A percentile compares a stretch with the other conserved stretches of the same genome.
Conservation (phyloP, 78 protist genomes). For the Pelomyxa schiedti region DNA sequence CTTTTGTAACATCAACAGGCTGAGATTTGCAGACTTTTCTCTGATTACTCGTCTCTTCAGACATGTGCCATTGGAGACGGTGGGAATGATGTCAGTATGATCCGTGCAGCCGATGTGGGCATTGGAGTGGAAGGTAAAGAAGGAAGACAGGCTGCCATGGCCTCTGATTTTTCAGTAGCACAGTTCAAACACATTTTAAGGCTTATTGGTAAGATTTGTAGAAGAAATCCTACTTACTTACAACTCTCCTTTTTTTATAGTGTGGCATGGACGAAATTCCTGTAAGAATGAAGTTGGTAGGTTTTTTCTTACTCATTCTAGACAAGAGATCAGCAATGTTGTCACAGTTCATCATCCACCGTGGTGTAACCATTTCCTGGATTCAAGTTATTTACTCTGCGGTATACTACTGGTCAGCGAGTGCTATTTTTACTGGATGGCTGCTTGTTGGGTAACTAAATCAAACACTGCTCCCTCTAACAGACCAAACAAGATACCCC, state of each 20-base stretch:
- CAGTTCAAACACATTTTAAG: constrained; percentile 71
- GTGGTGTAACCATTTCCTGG: constrained; percentile 92
- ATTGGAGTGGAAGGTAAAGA: constrained; percentile 92
- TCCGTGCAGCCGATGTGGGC: constrained; percentile 96
- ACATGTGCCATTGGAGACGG: constrained; percentile 95
- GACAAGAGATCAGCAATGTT: constrained; percentile 68
- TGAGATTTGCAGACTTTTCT: constrained; percentile 54
- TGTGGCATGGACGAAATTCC: constrained; percentile 90
- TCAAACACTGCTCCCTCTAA: constrained; percentile 31
- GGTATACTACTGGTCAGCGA: constrained; percentile 78
- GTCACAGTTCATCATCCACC: constrained; percentile 88
- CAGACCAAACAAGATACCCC: constrained; percentile 74
- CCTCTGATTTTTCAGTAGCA: constrained; percentile 87
- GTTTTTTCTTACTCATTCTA: not conserved
- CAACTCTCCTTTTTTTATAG: not conserved
- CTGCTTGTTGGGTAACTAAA: not conserved
- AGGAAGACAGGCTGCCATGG: constrained; percentile 94
- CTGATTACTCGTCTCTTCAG: constrained; percentile 33
- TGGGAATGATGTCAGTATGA: constrained; percentile 97
- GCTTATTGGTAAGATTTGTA: constrained; percentile 18
- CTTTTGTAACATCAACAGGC: constrained; percentile 26
- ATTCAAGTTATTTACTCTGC: constrained; percentile 90
- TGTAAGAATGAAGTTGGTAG: constrained; percentile 5
- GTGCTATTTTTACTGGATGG: constrained; percentile 67
- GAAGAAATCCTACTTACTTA: not conserved